phyloP scores from a whole-genome alignment of 768 basidiomycete genomes.

The Tylopilus felleus region DNA sequence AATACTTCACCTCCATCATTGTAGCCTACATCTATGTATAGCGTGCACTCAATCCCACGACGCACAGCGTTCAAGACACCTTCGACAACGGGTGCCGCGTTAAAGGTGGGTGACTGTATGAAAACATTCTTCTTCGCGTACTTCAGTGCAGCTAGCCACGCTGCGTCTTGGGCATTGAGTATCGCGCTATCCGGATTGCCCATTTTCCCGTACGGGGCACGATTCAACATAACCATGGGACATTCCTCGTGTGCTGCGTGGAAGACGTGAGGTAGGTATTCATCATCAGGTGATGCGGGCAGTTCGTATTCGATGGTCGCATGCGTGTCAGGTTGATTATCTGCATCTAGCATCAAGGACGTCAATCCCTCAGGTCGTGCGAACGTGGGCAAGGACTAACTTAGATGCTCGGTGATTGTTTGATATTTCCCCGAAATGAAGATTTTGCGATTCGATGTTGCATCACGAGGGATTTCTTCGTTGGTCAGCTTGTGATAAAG shows the following conservation, averaged over 20 bases:
- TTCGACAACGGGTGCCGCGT: constrained; percentile 59
- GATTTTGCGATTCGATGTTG: constrained; percentile 6
- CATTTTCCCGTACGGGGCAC: constrained; percentile 55
- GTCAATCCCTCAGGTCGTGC: constrained; percentile 9
- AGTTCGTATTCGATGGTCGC: constrained; percentile 29
- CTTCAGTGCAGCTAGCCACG: constrained; percentile 63
- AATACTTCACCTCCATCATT: constrained; percentile 59
- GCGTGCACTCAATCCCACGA: constrained; percentile 55
- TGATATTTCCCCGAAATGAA: constrained; percentile 34
- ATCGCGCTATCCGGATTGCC: constrained; percentile 40
- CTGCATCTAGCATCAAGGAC: constrained; percentile 26
- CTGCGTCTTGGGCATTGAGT: constrained; percentile 59
- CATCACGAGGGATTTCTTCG: constrained; percentile 11
- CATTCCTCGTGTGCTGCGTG: constrained; percentile 54
- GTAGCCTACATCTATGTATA: constrained; percentile 58
- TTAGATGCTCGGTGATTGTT: constrained; percentile 41
- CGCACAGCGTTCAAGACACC: constrained; percentile 59
- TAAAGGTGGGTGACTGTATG: constrained; percentile 72
- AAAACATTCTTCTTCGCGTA: constrained; percentile 62
- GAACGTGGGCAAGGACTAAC: constrained; percentile 16
- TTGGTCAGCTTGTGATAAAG: constrained; percentile 19
- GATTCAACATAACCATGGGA: constrained; percentile 65
- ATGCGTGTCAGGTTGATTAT: constrained; percentile 33
- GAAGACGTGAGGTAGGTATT: constrained; percentile 60
- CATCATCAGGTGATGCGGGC: constrained; percentile 34